Conservation (phyloP, 1,284 basidiomycete species). For the Inonotus obliquus region DNA sequence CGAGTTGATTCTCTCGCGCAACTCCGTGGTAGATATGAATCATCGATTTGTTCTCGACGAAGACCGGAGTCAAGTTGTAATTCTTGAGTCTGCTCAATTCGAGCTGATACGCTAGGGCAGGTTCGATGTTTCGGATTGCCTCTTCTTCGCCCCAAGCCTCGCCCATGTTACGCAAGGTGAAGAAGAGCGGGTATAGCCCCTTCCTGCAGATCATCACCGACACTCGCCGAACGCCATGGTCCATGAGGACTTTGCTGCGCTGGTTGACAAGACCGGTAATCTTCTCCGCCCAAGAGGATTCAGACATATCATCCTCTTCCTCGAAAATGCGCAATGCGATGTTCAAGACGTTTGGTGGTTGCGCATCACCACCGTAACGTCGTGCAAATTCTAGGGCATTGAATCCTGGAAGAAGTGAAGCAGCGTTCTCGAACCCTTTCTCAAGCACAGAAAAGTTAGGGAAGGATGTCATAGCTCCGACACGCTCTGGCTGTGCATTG, state of each 20-base stretch:
- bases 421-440: conserved; percentile 71
- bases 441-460: conserved; percentile 67
- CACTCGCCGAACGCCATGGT: conserved; percentile 85
- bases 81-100: conserved; percentile 95
- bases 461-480: conserved; percentile 89
- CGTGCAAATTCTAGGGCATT: conserved; percentile 66
- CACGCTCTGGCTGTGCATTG: conserved; percentile 83
- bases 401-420: conserved; percentile 65
- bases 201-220: conserved; percentile 91
- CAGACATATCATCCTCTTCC: conserved; percentile 70
- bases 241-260: conserved; percentile 56
- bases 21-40: conserved; percentile 97
- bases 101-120: conserved; percentile 96
- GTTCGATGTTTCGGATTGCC: conserved; percentile 97
- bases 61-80: conserved; percentile 93
- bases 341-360: conserved; percentile 91
- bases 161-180: conserved; percentile 79
- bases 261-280: conserved; percentile 76
- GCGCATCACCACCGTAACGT: conserved; percentile 67
- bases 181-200: conserved; percentile 92
- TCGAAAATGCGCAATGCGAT: conserved; percentile 85
- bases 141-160: conserved; percentile 91
- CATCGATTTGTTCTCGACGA: conserved; percentile 86
- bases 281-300: conserved; percentile 75
- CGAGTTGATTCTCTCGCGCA: conserved; percentile 93